phyloP scores from a whole-genome alignment of 148 eudicot species.

The Rhododendron kiyosumense region DNA sequence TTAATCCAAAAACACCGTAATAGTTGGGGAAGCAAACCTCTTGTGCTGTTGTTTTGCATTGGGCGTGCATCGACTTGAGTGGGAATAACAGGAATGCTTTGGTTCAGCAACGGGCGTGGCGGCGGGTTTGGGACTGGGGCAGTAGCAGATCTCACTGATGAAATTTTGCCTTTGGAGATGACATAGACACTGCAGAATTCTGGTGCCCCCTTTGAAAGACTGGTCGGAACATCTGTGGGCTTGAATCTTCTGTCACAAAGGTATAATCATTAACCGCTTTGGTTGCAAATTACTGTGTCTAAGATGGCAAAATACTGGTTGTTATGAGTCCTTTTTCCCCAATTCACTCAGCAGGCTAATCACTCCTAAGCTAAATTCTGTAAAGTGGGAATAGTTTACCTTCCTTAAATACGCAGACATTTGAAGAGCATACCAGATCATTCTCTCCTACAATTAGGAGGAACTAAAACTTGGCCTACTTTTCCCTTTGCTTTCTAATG shows the following conservation, averaged over 20 bases:
- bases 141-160: slow-evolving; percentile 38
- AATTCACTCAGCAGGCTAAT: not conserved
- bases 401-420: not conserved
- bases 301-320: not conserved
- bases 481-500: not conserved
- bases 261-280: not conserved
- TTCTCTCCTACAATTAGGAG: not conserved
- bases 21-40: slow-evolving; percentile 24
- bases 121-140: slow-evolving; percentile 24
- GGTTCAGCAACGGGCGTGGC: slow-evolving; percentile 11
- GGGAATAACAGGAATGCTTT: not conserved
- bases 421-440: not conserved
- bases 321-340: not conserved
- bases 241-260: slow-evolving; percentile 41
- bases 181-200: slow-evolving; percentile 64
- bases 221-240: slow-evolving; percentile 51
- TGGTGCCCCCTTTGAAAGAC: slow-evolving; percentile 50
- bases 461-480: not conserved
- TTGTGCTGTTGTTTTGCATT: slow-evolving; percentile 14
- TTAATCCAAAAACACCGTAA: not conserved
- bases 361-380: not conserved
- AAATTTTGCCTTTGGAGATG: slow-evolving; percentile 55
- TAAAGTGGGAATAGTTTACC: not conserved
- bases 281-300: not conserved
- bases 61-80: slow-evolving; percentile 1